Evolutionary conservation across 1,284 basidiomycete genomes (phyloP).

Genomic region (Abortiporus biennis): DNA sequence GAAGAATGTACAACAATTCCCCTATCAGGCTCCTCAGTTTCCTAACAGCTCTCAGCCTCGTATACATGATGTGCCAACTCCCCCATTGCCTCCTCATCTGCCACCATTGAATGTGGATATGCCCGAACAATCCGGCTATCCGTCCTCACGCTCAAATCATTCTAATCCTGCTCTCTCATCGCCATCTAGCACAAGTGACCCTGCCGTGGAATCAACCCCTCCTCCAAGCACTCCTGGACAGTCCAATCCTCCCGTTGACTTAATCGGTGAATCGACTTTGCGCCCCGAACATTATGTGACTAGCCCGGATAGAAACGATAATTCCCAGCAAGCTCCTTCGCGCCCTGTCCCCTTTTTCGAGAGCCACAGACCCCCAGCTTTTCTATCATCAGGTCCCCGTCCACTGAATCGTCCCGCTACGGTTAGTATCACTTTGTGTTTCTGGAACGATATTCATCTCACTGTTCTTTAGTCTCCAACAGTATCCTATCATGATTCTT

Average conservation of each 20-base stretch:
- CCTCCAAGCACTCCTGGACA: constrained; percentile 61
- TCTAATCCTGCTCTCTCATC: constrained; percentile 53
- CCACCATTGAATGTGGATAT: constrained; percentile 35
- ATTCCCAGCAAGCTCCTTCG: constrained; percentile 14
- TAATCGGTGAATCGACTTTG: constrained; percentile 31
- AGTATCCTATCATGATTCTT: constrained; percentile 27
- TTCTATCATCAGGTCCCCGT: constrained; percentile 11
- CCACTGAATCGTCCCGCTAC: too few relatives aligned
- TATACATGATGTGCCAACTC: constrained; percentile 12
- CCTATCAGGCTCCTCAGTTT: constrained; percentile 2
- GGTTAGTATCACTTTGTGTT: too few relatives aligned
- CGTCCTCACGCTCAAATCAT: constrained; percentile 36
- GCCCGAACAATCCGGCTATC: constrained; percentile 25
- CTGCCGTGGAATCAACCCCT: constrained; percentile 51
- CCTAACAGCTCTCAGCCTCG: constrained; percentile 19
- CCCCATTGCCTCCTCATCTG: constrained; percentile 19
- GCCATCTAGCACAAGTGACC: constrained; percentile 60
- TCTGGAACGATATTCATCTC: not conserved
- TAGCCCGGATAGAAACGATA: constrained; percentile 22
- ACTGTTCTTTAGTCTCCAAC: constrained; percentile 38
- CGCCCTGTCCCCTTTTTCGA: constrained; percentile 17
- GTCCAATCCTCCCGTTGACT: constrained; percentile 36
- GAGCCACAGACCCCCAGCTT: constrained; percentile 19
- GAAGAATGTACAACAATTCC: constrained; percentile 6
- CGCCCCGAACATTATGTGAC: constrained; percentile 26